A percentile compares a stretch with the other conserved stretches of the same genome.
phyloP scores from a whole-genome alignment of 805 yeast genomes.

The Wickerhamomyces chaumierensis region DNA sequence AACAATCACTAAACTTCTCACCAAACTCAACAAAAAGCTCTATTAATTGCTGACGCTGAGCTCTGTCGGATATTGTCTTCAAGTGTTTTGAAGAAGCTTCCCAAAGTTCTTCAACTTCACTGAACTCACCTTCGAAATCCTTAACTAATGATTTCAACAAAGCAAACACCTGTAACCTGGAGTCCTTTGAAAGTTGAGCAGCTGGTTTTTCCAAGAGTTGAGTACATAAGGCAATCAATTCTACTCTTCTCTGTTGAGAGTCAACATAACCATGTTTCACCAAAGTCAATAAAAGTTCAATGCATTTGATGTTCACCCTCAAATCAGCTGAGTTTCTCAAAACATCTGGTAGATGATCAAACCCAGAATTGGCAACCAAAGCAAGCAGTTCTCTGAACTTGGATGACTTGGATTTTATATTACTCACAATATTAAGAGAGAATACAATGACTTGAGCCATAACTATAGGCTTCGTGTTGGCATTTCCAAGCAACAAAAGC shows the following conservation, averaged over 20 bases:
- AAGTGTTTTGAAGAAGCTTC: constrained; percentile 45
- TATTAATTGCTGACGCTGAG: constrained; percentile 53
- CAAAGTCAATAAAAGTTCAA: constrained; percentile 37
- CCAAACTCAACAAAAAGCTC: constrained; percentile 51
- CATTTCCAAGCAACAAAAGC: constrained; percentile 39
- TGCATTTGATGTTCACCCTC: constrained; percentile 40
- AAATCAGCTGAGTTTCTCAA: constrained; percentile 27
- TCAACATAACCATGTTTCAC: constrained; percentile 48
- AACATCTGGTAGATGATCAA: constrained; percentile 37
- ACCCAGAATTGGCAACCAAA: constrained; percentile 44
- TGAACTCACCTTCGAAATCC: constrained; percentile 41
- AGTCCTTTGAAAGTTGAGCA: constrained; percentile 35
- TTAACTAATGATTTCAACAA: constrained; percentile 45
- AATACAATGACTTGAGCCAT: constrained; percentile 43
- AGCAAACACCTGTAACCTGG: constrained; percentile 44
- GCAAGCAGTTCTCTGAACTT: constrained; percentile 41
- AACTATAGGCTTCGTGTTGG: constrained; percentile 59
- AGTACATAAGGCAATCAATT: constrained; percentile 46
- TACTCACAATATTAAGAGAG: constrained; percentile 32
- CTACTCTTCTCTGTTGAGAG: constrained; percentile 38
- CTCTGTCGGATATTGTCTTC: constrained; percentile 43
- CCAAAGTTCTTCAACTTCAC: constrained; percentile 38
- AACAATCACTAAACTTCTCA: constrained; percentile 29
- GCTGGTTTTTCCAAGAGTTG: constrained; percentile 49
- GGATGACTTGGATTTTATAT: constrained; percentile 24